phyloP scores from a whole-genome alignment of 805 yeast species.

The Ogataea haglerorum region DNA sequence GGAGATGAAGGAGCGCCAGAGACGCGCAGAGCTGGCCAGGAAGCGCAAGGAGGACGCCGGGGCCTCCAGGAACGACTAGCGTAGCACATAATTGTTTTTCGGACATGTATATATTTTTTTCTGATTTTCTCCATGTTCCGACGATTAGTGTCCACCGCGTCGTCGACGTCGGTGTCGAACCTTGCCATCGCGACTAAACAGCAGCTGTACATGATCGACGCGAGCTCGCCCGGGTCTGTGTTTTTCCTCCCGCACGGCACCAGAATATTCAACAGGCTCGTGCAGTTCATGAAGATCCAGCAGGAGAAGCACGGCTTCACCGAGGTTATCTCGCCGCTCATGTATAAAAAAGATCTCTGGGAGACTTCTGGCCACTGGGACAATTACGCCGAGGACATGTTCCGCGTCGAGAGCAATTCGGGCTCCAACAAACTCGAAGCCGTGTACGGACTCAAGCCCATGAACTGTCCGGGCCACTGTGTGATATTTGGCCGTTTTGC shows the following conservation, averaged over 20 bases:
- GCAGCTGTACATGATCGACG: constrained; percentile 72
- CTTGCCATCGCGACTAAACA: constrained; percentile 58
- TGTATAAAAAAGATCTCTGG: constrained; percentile 82
- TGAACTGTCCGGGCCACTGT: constrained; percentile 74
- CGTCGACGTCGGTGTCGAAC: constrained; percentile 34
- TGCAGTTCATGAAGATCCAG: constrained; percentile 81
- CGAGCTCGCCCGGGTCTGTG: constrained; percentile 84
- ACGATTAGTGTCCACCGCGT: constrained; percentile 9
- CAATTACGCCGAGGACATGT: constrained; percentile 93
- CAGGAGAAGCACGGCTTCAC: constrained; percentile 78
- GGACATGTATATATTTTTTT: neutral
- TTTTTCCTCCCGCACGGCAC: constrained; percentile 95
- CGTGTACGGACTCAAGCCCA: constrained; percentile 82
- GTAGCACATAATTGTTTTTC: neutral
- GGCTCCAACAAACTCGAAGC: constrained; percentile 31
- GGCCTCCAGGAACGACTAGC: neutral
- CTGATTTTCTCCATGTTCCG: constrained; percentile 2
- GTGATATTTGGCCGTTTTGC: constrained; percentile 71
- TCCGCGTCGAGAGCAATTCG: constrained; percentile 68
- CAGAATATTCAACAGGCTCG: constrained; percentile 72
- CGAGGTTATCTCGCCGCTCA: constrained; percentile 90
- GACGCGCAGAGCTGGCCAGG: constrained; percentile 63
- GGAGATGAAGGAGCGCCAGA: constrained; percentile 62
- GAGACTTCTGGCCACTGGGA: constrained; percentile 95
- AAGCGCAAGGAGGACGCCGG: constrained; percentile 22